Conservation (phyloP, 2,329 filamentous ascomycete species). For the Stagonosporopsis cucurbitacearum region DNA sequence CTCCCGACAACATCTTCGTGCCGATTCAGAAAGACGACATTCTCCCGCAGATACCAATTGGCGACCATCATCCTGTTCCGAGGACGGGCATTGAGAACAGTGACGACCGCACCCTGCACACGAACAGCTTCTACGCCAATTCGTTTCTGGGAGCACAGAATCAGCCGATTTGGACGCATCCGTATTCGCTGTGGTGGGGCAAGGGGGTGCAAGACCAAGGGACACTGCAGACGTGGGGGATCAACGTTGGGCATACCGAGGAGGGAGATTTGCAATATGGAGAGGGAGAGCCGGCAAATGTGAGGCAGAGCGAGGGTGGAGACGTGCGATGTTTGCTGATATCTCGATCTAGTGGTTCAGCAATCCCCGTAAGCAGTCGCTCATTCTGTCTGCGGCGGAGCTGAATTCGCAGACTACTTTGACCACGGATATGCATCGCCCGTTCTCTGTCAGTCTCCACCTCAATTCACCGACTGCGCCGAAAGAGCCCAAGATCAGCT, state of each 20-base stretch:
- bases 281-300: slow-evolving; percentile 43
- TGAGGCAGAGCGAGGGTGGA: slow-evolving; percentile 2
- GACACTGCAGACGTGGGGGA: slow-evolving; percentile 69
- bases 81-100: slow-evolving; percentile 48
- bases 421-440: slow-evolving; percentile 59
- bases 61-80: slow-evolving; percentile 51
- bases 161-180: slow-evolving; percentile 74
- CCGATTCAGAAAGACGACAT: slow-evolving; percentile 51
- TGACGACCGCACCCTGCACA: slow-evolving; percentile 61
- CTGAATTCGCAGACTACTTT: slow-evolving; percentile 67
- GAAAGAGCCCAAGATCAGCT: slow-evolving; percentile 68
- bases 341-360: slow-evolving; percentile 65
- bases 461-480: slow-evolving; percentile 61
- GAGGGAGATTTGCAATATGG: slow-evolving; percentile 72
- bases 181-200: slow-evolving; percentile 56
- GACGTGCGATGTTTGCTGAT: background rate
- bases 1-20: slow-evolving; percentile 49
- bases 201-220: slow-evolving; percentile 56
- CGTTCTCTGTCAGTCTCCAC: slow-evolving; percentile 71
- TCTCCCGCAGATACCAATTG: slow-evolving; percentile 49
- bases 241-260: slow-evolving; percentile 78
- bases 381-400: slow-evolving; percentile 80
- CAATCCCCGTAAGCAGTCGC: slow-evolving; percentile 81
- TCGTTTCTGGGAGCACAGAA: slow-evolving; percentile 78
- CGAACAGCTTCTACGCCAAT: slow-evolving; percentile 76